phyloP scores from a whole-genome alignment of 225 moss, liverwort and hornwort genomes.

The Ulota crispa region DNA sequence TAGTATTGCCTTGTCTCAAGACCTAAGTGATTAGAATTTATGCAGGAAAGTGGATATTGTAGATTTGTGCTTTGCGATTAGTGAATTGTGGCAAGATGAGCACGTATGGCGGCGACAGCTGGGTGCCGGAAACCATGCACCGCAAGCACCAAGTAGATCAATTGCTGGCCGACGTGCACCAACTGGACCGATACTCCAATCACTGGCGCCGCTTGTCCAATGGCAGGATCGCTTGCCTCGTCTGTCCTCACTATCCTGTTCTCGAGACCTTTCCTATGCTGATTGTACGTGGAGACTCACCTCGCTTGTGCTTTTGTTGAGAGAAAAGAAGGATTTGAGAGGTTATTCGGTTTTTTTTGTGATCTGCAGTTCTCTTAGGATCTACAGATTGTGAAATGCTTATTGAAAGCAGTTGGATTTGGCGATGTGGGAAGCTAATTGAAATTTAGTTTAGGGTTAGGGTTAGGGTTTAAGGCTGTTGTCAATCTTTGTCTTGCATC shows the following conservation, averaged over 20 bases:
- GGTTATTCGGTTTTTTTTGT: not conserved
- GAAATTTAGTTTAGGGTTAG: not conserved
- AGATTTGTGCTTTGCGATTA: not conserved
- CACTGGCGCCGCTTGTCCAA: constrained; percentile 66
- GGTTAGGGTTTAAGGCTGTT: constrained; percentile 6
- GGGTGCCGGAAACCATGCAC: constrained; percentile 66
- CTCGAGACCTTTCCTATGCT: constrained; percentile 76
- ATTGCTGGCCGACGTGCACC: constrained; percentile 56
- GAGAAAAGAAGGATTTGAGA: not conserved
- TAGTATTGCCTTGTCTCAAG: not conserved
- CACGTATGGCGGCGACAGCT: constrained; percentile 83
- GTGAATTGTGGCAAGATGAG: constrained; percentile 41
- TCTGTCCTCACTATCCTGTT: constrained; percentile 67
- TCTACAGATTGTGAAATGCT: not conserved
- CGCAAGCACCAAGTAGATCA: constrained; percentile 72
- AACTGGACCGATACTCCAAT: constrained; percentile 47
- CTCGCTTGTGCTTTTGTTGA: not conserved
- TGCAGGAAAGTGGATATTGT: not conserved
- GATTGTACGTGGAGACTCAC: constrained; percentile 36
- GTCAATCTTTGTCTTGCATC: not conserved
- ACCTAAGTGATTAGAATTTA: not conserved
- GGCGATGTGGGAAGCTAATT: not conserved
- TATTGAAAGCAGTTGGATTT: not conserved
- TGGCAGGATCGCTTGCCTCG: constrained; percentile 71
- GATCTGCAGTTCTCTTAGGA: not conserved